Base-by-base conservation (phyloP, 768 basidiomycete genomes). In the Cystofilobasidium capitatum region DNA sequence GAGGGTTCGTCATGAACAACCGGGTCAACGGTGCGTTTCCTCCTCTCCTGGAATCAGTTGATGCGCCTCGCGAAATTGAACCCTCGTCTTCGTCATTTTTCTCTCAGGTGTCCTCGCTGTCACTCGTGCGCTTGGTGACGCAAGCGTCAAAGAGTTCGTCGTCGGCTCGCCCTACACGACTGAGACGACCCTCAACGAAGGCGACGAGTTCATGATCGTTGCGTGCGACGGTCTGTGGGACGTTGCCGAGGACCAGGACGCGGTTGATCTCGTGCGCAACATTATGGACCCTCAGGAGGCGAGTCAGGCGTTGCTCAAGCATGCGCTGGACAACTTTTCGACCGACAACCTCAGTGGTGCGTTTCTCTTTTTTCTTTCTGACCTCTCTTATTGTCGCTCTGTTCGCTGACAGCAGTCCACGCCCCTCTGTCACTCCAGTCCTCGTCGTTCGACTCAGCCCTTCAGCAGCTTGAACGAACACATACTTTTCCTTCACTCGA, bases 171-270 rank as follows among this genome's bases (percentile, higher is more conserved):
- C 96, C 8, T 99, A 94, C 78, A 99, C 96, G 24, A 98, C 96
- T n/a, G 93, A 97, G 77, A 97, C 94, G 16, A 85, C 87, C 72
- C 79, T 99, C 47, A 87, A 87, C 64, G 85, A 89, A 10, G 86
- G 89, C 7, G 96, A 98, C 75, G 94, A 98, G 76, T 91, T 94
- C 76, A 76, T 97, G 71, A 88, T 99, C 67, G 82, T 99, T 69
- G 96, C 96, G 26, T 99, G 96, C 75, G 96, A 99, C 77, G 96
- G 96, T 71, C 82, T 99, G 0, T 99, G 96, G 96, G 96, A 99
- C 77, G 89, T 99, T 22, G 83, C 86, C 44, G 85, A 84, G 47
- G 96, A 99, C 77, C 91, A 98, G 76, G 83, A 81, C 45, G 93
- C 93, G 4, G 85, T 94, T 40, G 88, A 97, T 65, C 83, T 94